Evolutionary conservation across 2,329 filamentous ascomycete genomes (phyloP).

Genomic region (Fusarium bulbicola): DNA sequence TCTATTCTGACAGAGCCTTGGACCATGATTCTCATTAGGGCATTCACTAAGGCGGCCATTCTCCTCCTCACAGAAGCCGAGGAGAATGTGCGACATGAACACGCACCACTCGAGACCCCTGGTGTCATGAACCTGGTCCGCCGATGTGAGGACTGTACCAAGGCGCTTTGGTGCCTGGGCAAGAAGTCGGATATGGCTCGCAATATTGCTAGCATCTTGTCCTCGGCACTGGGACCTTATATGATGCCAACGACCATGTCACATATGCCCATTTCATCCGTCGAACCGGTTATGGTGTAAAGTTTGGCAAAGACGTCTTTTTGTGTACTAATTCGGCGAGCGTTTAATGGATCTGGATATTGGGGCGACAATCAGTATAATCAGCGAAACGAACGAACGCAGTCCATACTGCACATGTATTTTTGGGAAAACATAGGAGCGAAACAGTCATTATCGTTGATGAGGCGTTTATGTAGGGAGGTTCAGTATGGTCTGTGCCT

Average conservation of each 20-base stretch:
- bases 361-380: neutral
- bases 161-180: conserved; percentile 63
- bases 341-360: conserved; percentile 4
- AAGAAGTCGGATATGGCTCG: conserved; percentile 62
- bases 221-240: conserved; percentile 39
- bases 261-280: conserved; percentile 17
- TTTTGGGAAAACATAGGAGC: neutral
- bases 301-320: neutral
- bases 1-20: conserved; percentile 69
- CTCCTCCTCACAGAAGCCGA: conserved; percentile 50
- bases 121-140: conserved; percentile 42
- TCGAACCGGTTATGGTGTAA: conserved; percentile 31
- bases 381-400: conserved; percentile 16
- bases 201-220: conserved; percentile 41
- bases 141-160: conserved; percentile 59
- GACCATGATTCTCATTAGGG: conserved; percentile 64
- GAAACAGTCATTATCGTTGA: conserved; percentile 19
- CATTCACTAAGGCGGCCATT: conserved; percentile 59
- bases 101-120: conserved; percentile 31
- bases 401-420: conserved; percentile 12
- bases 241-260: conserved; percentile 35
- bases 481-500: neutral
- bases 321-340: neutral
- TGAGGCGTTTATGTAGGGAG: neutral
- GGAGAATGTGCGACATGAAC: conserved; percentile 41